Evolutionary conservation across 768 basidiomycete species (phyloP), one percentile per base, ranked within the genome.

Genomic region (Leccinellum albellum): DNA sequence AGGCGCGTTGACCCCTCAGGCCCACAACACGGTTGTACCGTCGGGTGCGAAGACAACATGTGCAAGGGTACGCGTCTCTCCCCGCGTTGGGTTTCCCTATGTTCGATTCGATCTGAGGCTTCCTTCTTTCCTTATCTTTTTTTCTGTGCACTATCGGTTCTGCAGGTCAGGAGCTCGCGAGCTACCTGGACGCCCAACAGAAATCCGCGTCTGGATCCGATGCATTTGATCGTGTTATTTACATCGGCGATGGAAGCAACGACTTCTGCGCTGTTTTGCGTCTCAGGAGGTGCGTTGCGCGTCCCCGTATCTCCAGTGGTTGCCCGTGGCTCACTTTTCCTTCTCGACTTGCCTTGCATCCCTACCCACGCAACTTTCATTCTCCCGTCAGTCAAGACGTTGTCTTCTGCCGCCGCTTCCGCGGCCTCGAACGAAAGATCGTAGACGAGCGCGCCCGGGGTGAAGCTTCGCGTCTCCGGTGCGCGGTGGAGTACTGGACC

Each of bases 41-140:
- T 96, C 51, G 96, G 96, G 6, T 99, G 97, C 76, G 86, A 87
- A 55, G 83, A 87, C 14, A 98, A 99, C 78, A 97, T 99, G 95
- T 99, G 97, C 79, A 99, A 99, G 78, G 93, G 92, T 86, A 20
- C 46, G 23, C 33, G 50, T 56, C 12, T 20, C 15, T 21, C n/a
- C 23, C 29, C 48, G 6, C 48, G 4, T 21, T 20, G 6, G 6
- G 33, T 26, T n/a, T 20, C 4, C 24, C 42, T 12, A 13, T 23
- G 10, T 46, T 6, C n/a, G 21, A 29, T 28, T 24, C 35, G 40
- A 20, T 40, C 40, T 40, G n/a, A 40, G n/a, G 4, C 14, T 26
- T 10, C 10, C 20, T 26, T 33, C 9, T 31, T 21, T 23, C 20
- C 0, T 6, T 20, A 13, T 5, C 2, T 9, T 21, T 6, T n/a